Percentiles rank a stretch among this genome's conserved stretches.
phyloP scores from a whole-genome alignment of 2,329 filamentous ascomycete genomes.

The Exophiala sp. region DNA sequence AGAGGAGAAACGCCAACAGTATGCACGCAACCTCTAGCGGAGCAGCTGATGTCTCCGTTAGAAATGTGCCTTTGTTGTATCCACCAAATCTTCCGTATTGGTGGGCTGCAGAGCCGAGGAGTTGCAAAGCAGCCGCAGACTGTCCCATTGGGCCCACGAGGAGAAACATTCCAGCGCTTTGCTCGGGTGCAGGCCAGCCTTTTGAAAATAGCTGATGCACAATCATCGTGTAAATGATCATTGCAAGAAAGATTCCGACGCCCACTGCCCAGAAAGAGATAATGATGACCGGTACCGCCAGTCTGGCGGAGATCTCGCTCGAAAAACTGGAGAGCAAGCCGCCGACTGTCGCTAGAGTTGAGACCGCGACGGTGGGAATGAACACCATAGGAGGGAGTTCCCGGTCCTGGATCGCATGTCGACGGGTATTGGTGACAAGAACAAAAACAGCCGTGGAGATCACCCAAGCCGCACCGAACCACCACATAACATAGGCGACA shows the following conservation, averaged over 20 bases:
- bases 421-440: constrained; percentile 32
- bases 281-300: constrained; percentile 38
- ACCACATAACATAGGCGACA: constrained; percentile 41
- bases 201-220: constrained; percentile 21
- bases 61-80: constrained; percentile 34
- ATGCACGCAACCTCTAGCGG: constrained; percentile 36
- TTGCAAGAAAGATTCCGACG: constrained; percentile 33
- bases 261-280: constrained; percentile 41
- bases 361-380: constrained; percentile 23
- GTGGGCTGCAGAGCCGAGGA: constrained; percentile 35
- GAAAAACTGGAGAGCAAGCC: constrained; percentile 12
- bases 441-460: constrained; percentile 32
- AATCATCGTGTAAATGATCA: constrained; percentile 34
- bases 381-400: constrained; percentile 37
- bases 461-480: constrained; percentile 33
- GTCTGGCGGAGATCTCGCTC: constrained; percentile 29
- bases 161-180: constrained; percentile 36
- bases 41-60: constrained; percentile 34
- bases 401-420: constrained; percentile 37
- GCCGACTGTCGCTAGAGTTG: constrained; percentile 21
- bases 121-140: constrained; percentile 34
- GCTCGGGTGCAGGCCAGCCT: constrained; percentile 28
- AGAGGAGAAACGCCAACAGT: constrained; percentile 38
- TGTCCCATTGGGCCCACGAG: constrained; percentile 41
- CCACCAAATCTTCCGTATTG: constrained; percentile 32